Evolutionary conservation across 2,329 filamentous ascomycete genomes (phyloP), one percentile per base, ranked within the genome.

Genomic region (Epichloe coenophiala): DNA sequence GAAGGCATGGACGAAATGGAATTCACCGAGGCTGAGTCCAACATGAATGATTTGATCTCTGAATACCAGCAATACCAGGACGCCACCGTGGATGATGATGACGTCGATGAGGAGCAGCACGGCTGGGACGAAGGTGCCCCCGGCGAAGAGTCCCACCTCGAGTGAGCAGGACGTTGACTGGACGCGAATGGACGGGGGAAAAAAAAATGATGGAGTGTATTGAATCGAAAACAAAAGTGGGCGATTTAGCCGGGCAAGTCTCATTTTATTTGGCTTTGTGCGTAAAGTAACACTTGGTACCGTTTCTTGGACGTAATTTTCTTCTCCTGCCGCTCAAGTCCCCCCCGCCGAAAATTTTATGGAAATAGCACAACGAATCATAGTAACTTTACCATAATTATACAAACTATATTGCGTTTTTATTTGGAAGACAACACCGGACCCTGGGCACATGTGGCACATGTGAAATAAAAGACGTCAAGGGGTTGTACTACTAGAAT

Each of bases 1-100:
- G 93, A 98, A 82, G 93, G 93, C 78, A 97, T 98, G 93, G 93
- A 98, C 76, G 93, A 97, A 85, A 97, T 97, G 93, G 93, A 98
- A 79, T 98, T 98, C 80, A 97, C 93, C 68, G 93, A 97, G 81
- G 93, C 93, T 63, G 93, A 97, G 83, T 95, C 88, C 76, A 98
- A 98, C 81, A 97, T 98, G 91, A 97, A 97, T 80, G 93, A 98
- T 73, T 78, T 98, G 68, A 90, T 97, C 64, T 95, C 89, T 57
- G 93, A 98, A 74, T 97, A 97, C 79, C 93, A 97, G 82, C 93
- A 98, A 75, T 97, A 97, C 83, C 93, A 97, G 82, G 93, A 97
- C 73, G 93, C 93, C 68, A 86, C 87, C 64, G 81, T 95, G 72
- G 94, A 91, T 56, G 93, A 97, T 74, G 91, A 91, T 55, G 93